Evolutionary conservation across 2,329 filamentous ascomycete species (phyloP), one percentile per base, ranked within the genome.

Genomic region (Ophiostoma novo-ulmi): DNA sequence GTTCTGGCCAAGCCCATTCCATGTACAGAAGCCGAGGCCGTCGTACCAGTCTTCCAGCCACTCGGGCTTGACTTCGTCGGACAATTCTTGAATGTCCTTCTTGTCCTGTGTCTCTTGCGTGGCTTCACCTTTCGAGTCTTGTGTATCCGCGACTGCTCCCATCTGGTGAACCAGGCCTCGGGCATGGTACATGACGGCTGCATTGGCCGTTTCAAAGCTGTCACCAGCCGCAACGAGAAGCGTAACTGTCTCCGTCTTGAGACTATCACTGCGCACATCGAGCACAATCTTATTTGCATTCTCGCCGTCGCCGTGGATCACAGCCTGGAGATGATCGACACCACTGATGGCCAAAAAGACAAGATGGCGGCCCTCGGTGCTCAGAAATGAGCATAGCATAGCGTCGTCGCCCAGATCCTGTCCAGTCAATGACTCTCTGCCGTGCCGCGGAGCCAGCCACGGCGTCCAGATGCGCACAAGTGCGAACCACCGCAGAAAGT

Each of bases 41-140:
- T 98, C 95, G 77, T 94, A 94, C 93, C 94, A 97, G 72, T 91
- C 88, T 73, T 95, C 88, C 67, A 92, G 81, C 93, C 93, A 97
- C 77, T 88, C 79, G 6, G 84, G 80, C 70, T 84, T 83, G 44
- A 89, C 80, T 5, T 84, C 84, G 36, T 82, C 80, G 4, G 58
- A 63, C 26, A 63, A 17, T 17, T 20, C 77, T 72, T 88, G 83
- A 36, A 35, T 35, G n/a, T 26, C 22, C n/a, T 14, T 41, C 22
- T 14, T 58, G 36, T 17, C 58, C 35, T 58, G 20, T n/a, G 17
- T 38, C 39, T 11, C 5, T 68, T 26, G 20, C 3, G 31, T 31
- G 31, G 31, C 31, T 31, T 31, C 2, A 31, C 31, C 3, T 31
- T 31, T 31, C 31, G 31, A 31, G 3, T 31, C 31, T 31, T 31